Evolutionary conservation across 805 yeast species (phyloP).

Genomic region (Candida morakotiae): DNA sequence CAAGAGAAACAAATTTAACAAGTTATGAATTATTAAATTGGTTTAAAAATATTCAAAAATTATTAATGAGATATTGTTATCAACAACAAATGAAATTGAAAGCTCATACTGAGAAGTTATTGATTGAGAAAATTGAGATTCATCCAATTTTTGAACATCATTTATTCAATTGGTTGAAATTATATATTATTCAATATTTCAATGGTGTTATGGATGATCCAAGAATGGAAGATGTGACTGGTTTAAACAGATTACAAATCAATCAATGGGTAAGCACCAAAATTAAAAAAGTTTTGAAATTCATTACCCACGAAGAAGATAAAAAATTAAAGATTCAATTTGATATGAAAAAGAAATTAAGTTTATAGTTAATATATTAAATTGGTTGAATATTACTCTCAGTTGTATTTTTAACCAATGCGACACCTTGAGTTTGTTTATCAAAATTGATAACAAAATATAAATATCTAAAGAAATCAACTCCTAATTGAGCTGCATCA

Average conservation of each 20-base stretch:
- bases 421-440: neutral
- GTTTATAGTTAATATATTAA: neutral
- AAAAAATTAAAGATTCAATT: neutral
- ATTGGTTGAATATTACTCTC: constrained; percentile 2
- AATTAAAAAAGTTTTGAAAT: neutral
- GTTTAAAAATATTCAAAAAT: neutral
- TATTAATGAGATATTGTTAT: neutral
- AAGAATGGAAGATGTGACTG: neutral
- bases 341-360: neutral
- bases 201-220: neutral
- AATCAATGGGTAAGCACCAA: neutral
- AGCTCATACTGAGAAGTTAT: neutral
- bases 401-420: neutral
- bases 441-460: constrained; percentile 4
- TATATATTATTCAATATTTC: neutral
- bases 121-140: neutral
- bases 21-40: neutral
- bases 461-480: constrained; percentile 3
- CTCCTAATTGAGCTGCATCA: constrained; percentile 2
- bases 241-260: neutral
- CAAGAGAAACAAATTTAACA: neutral
- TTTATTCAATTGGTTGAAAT: neutral
- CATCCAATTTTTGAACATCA: neutral
- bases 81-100: neutral
- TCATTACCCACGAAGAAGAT: neutral